Evolutionary conservation across 805 yeast species (phyloP), one percentile per base, ranked within the genome.

Genomic region (Teunomyces lycoperdinae): DNA sequence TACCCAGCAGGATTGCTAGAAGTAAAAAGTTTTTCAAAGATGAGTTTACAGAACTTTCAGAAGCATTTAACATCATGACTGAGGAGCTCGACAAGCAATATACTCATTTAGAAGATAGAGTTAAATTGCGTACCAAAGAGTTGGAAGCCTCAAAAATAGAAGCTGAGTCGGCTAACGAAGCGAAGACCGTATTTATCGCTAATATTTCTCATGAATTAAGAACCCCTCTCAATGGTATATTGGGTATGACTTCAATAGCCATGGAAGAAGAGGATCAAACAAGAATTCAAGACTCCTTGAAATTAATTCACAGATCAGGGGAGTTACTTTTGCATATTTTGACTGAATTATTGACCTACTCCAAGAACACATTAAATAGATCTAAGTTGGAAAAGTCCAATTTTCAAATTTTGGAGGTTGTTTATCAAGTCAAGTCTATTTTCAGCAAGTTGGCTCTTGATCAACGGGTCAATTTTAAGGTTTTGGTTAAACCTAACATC

Each of bases 81-180:
- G 88, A 85, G 58, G 96, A 89, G 58, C 74, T 92, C 31, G 89
- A 88, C 50, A 77, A 81, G 50, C 97, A 92, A 63, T 92, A 92
- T 58, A 73, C 85, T 4, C 85, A 85, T 58, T 65, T 92, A 45
- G 98, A 94, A 66, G 96, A 89, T 54, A 78, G 97, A 52, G 98
- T 92, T 13, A 76, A 81, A 44, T 84, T 84, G 32, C 78, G 98
- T 61, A 92, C 98, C 0, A 83, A 80, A 58, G 96, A 92, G 64
- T 74, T 92, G 40, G 97, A 91, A 64, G 85, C 84, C 1, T 94
- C 96, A 8, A 87, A 89, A 57, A 78, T 86, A 28, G 87, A 85
- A 61, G 97, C 97, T 0, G 97, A 92, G 67, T 82, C 86, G 27
- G 99, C 99, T 0, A 92, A 92, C 64, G 97, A 94, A 57, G 96